phyloP scores from a whole-genome alignment of 805 yeast genomes.

The Naumovozyma baii region DNA sequence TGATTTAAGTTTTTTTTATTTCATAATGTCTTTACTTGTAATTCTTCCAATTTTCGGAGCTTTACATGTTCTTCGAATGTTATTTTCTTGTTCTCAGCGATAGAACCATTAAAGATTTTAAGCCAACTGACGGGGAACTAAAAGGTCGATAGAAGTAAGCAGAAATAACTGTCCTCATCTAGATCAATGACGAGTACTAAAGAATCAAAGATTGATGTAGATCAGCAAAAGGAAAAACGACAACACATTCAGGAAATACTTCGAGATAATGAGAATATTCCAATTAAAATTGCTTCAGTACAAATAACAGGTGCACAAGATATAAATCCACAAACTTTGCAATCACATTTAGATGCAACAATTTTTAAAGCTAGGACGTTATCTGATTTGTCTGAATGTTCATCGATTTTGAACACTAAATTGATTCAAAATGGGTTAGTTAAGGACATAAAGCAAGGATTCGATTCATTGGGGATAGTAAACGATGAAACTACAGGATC shows the following conservation, averaged over 20 bases:
- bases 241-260: constrained; percentile 6
- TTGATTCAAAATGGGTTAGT: constrained; percentile 23
- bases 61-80: too few relatives aligned
- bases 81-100: too few relatives aligned
- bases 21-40: too few relatives aligned
- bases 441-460: constrained; percentile 13
- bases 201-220: background rate
- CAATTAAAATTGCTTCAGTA: constrained; percentile 19
- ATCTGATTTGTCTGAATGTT: constrained; percentile 17
- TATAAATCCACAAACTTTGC: constrained; percentile 16
- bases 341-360: constrained; percentile 23
- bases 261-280: constrained; percentile 14
- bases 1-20: too few relatives aligned
- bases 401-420: constrained; percentile 23
- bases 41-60: too few relatives aligned
- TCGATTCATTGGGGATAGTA: constrained; percentile 6
- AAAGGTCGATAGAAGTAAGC: too few relatives aligned
- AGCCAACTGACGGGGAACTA: too few relatives aligned
- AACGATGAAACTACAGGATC: constrained; percentile 1
- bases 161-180: too few relatives aligned
- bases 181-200: background rate
- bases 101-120: too few relatives aligned
- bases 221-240: background rate
- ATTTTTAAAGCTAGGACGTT: constrained; percentile 19
- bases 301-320: constrained; percentile 11